Percentiles rank a stretch among this genome's conserved stretches.
Evolutionary conservation across 768 basidiomycete species (phyloP).

Genomic region (Leucocoprinus birnbaumii): DNA sequence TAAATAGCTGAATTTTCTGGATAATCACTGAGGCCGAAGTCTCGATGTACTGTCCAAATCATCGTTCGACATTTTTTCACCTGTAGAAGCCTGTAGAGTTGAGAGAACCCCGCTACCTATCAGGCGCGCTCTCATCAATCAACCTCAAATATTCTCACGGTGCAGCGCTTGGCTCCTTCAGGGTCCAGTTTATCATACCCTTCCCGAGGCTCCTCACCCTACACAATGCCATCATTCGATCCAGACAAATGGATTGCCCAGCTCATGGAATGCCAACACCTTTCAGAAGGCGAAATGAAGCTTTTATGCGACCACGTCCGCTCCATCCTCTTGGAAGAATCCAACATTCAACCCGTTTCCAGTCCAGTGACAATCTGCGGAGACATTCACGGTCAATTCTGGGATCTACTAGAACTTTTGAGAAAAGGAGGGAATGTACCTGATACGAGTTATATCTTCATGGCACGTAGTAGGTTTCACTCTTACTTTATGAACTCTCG

Average conservation of each 20-base stretch:
- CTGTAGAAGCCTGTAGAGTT: too few species aligned
- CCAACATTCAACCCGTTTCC: conserved; percentile 95
- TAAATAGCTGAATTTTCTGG: too few species aligned
- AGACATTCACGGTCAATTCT: conserved; percentile 98
- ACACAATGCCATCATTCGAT: conserved; percentile 20
- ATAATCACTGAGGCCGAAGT: too few species aligned
- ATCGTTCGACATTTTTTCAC: too few species aligned
- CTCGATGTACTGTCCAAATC: too few species aligned
- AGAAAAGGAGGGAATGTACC: conserved; percentile 84
- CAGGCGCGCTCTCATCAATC: too few species aligned
- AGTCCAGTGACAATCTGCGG: conserved; percentile 93
- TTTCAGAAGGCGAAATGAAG: conserved; percentile 92
- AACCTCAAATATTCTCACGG: too few species aligned
- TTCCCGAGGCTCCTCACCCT: conserved; percentile 1
- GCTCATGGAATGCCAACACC: conserved; percentile 81
- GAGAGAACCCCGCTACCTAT: too few species aligned
- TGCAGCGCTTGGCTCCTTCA: too few species aligned
- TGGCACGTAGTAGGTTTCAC: conserved; percentile 66
- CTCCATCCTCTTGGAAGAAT: conserved; percentile 90
- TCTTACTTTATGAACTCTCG: not conserved
- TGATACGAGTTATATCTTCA: conserved; percentile 92
- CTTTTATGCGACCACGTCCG: conserved; percentile 88
- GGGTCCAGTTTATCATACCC: not conserved
- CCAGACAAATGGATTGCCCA: conserved; percentile 88
- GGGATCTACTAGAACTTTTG: conserved; percentile 91